These are phyloP conservation scores for Oxyria digyna DNA, from an alignment of 148 eudicot species.

Conservation along the genomic window DNA sequence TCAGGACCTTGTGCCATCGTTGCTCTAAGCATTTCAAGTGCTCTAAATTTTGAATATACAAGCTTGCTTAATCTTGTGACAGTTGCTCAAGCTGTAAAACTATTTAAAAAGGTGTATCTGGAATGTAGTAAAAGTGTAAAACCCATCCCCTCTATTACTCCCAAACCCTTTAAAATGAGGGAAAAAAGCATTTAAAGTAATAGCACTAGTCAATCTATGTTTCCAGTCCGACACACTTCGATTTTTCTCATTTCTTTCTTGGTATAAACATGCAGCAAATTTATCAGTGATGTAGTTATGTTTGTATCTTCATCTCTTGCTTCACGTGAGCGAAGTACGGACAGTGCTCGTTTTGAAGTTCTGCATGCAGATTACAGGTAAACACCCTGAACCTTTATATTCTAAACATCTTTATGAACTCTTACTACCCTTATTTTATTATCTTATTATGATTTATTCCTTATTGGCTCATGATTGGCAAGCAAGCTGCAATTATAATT, in stretches of 20 bases:
- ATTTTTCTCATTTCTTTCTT: neutral
- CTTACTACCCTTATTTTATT: neutral
- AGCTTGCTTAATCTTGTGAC: neutral
- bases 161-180: neutral
- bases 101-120: neutral
- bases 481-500: neutral
- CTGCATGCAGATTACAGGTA: slow-evolving; percentile 78
- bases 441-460: neutral
- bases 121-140: neutral
- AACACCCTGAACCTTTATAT: neutral
- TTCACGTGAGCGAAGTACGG: slow-evolving; percentile 63
- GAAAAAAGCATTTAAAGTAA: neutral
- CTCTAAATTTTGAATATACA: too few species aligned
- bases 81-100: neutral
- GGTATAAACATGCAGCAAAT: slow-evolving; percentile 45
- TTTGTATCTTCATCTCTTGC: slow-evolving; percentile 71
- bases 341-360: slow-evolving; percentile 84
- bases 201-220: neutral
- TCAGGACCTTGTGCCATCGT: neutral
- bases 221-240: neutral
- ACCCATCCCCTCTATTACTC: neutral
- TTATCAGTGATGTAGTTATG: slow-evolving; percentile 79
- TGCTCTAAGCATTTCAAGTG: neutral
- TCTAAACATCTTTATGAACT: neutral
- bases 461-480: neutral